Conservation (phyloP, 352 stramenopile species). For the Pythium dissimile region DNA sequence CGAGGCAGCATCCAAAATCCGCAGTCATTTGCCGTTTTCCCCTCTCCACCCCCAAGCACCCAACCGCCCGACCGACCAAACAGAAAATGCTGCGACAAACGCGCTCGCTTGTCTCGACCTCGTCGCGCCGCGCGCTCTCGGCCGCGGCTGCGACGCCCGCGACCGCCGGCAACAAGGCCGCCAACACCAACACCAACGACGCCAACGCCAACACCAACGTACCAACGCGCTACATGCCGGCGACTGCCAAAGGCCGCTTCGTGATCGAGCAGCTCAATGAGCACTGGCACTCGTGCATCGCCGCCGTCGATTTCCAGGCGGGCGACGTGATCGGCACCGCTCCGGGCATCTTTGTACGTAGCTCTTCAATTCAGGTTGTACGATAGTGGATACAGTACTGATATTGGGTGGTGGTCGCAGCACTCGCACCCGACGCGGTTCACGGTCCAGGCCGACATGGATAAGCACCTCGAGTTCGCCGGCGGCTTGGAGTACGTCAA, state of each 20-base stretch:
- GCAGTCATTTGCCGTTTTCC: neutral
- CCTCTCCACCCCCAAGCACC: no score
- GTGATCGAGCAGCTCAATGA: slow-evolving; percentile 68
- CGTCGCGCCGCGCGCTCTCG: slow-evolving; percentile 44
- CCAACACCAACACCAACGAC: neutral
- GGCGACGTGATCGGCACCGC: slow-evolving; percentile 70
- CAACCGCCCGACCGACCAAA: slow-evolving; percentile 12
- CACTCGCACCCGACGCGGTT: slow-evolving; percentile 73
- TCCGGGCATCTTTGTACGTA: slow-evolving; percentile 63
- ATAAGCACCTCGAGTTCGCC: slow-evolving; percentile 83
- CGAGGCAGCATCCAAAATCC: neutral
- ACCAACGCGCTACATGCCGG: slow-evolving; percentile 51
- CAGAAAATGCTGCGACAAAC: slow-evolving; percentile 20
- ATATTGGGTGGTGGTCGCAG: slow-evolving; percentile 7
- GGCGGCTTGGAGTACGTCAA: slow-evolving; percentile 86
- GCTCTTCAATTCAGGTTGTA: neutral
- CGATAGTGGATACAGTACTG: no score
- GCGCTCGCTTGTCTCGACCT: slow-evolving; percentile 19
- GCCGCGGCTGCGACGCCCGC: slow-evolving; percentile 24
- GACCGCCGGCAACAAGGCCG: slow-evolving; percentile 19
- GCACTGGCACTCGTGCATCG: slow-evolving; percentile 72
- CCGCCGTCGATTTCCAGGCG: slow-evolving; percentile 55
- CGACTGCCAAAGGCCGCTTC: slow-evolving; percentile 59
- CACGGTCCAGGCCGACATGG: slow-evolving; percentile 72
- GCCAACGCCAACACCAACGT: slow-evolving; percentile 21